Conservation (phyloP, 2,329 filamentous ascomycete species). For the Phoma sp. region DNA sequence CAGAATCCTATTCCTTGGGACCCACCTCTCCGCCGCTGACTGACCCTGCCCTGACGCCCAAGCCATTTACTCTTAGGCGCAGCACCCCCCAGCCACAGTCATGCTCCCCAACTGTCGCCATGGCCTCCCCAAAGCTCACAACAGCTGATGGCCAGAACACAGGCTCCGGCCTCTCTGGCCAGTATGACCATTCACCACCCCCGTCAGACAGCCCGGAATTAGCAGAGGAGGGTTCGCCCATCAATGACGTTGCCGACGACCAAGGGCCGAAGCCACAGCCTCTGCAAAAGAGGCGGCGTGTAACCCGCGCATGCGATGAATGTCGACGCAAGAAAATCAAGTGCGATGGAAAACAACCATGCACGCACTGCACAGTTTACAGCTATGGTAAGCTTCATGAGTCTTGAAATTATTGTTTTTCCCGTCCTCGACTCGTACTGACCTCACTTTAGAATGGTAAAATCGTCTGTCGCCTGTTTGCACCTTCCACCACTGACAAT, state of each 20-base stretch:
- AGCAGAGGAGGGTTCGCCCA: conserved; percentile 40
- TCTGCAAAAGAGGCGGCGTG: conserved; percentile 50
- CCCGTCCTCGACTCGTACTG: neutral
- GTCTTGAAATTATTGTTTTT: neutral
- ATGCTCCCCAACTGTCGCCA: conserved; percentile 40
- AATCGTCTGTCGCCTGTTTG: neutral
- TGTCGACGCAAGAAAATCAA: conserved; percentile 60
- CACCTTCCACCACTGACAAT: conserved; percentile 12
- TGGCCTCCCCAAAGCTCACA: conserved; percentile 45
- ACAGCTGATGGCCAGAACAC: conserved; percentile 39
- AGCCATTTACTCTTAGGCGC: conserved; percentile 41
- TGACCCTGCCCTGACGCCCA: conserved; percentile 31
- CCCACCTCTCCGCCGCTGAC: conserved; percentile 38
- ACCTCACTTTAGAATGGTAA: conserved; percentile 11
- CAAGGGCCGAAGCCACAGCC: conserved; percentile 44
- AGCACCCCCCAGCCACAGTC: conserved; percentile 39
- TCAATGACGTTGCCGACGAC: conserved; percentile 42
- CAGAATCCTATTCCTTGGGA: conserved; percentile 38
- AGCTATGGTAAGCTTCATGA: conserved; percentile 75
- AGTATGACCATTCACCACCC: conserved; percentile 34
- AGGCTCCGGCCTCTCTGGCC: conserved; percentile 34
- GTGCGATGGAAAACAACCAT: conserved; percentile 62
- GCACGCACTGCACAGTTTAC: conserved; percentile 95
- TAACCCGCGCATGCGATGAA: conserved; percentile 53
- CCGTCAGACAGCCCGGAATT: conserved; percentile 39